phyloP scores from a whole-genome alignment of 2,329 filamentous ascomycete species.

The Bretziella fagacearum region DNA sequence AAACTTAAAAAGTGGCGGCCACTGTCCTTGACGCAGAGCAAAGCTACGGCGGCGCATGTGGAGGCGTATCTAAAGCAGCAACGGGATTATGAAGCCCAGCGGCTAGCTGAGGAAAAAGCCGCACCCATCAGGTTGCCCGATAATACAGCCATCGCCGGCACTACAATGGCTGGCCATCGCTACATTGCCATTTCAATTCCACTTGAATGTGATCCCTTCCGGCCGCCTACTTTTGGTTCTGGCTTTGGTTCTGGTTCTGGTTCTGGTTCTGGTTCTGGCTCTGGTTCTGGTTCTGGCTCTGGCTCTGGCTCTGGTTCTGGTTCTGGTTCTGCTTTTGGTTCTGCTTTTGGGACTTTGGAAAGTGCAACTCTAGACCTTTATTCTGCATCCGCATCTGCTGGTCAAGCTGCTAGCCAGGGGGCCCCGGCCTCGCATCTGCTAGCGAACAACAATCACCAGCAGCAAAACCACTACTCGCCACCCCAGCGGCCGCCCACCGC shows the following conservation, averaged over 20 bases:
- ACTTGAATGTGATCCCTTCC: constrained; percentile 30
- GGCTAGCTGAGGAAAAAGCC: constrained; percentile 15
- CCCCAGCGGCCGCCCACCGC: constrained; percentile 4
- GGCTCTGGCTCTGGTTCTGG: neutral
- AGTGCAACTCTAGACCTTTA: neutral
- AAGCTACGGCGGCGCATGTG: constrained; percentile 7
- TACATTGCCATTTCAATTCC: constrained; percentile 47
- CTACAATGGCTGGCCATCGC: constrained; percentile 34
- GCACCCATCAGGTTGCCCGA: constrained; percentile 32
- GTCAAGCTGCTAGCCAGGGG: neutral
- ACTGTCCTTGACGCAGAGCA: constrained; percentile 5
- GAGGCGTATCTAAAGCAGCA: constrained; percentile 10
- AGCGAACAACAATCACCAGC: neutral
- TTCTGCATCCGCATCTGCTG: neutral
- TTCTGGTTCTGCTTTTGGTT: neutral
- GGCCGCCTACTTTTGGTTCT: constrained; percentile 14
- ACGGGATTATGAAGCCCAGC: constrained; percentile 16
- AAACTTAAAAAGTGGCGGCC: constrained; percentile 12
- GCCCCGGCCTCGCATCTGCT: neutral
- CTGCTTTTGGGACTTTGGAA: neutral
- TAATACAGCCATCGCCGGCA: constrained; percentile 36
- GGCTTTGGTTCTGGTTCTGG: neutral
- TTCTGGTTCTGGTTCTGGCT: neutral
- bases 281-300: neutral
- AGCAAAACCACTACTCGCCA: neutral